Conservation (phyloP, 306 rosid species). For the Comarum palustre region DNA sequence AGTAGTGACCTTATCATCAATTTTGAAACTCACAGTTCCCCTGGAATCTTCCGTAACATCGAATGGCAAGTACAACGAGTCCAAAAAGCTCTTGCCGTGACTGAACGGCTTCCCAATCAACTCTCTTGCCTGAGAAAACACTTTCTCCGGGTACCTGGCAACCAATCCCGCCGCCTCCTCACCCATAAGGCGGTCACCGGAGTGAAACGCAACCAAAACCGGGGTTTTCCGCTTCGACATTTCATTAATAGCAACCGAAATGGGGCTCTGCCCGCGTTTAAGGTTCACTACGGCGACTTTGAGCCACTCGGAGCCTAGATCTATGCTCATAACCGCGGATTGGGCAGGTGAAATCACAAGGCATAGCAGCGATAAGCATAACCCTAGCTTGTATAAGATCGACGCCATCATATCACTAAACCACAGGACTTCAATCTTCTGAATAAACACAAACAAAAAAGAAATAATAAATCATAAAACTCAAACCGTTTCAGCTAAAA, state of each 20-base stretch:
- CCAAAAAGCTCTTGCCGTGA: slow-evolving; percentile 41
- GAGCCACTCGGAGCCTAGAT: slow-evolving; percentile 89
- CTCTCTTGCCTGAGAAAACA: slow-evolving; percentile 76
- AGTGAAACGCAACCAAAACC: slow-evolving; percentile 68
- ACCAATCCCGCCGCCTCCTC: slow-evolving; percentile 91
- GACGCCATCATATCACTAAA: slow-evolving; percentile 52
- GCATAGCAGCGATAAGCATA: slow-evolving; percentile 33
- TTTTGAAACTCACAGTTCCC: slow-evolving; percentile 53
- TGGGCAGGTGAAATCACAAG: slow-evolving; percentile 57
- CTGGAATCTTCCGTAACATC: slow-evolving; percentile 58
- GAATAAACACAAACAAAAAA: slow-evolving; percentile 23
- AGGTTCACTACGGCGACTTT: slow-evolving; percentile 95
- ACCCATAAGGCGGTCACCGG: slow-evolving; percentile 72
- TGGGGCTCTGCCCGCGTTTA: slow-evolving; percentile 88
- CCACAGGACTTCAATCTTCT: slow-evolving; percentile 33
- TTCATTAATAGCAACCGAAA: slow-evolving; percentile 85
- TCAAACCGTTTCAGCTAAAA: background rate
- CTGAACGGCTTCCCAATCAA: slow-evolving; percentile 66
- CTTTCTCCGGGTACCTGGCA: slow-evolving; percentile 86
- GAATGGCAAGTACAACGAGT: slow-evolving; percentile 72
- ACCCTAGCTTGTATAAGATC: slow-evolving; percentile 43
- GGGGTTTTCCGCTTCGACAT: slow-evolving; percentile 97
- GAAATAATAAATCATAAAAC: background rate
- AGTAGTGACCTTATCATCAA: slow-evolving; percentile 42
- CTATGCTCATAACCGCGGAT: slow-evolving; percentile 87